Conservation (phyloP, 2,329 filamentous ascomycete genomes). For the Chrysoporthe puriensis region DNA sequence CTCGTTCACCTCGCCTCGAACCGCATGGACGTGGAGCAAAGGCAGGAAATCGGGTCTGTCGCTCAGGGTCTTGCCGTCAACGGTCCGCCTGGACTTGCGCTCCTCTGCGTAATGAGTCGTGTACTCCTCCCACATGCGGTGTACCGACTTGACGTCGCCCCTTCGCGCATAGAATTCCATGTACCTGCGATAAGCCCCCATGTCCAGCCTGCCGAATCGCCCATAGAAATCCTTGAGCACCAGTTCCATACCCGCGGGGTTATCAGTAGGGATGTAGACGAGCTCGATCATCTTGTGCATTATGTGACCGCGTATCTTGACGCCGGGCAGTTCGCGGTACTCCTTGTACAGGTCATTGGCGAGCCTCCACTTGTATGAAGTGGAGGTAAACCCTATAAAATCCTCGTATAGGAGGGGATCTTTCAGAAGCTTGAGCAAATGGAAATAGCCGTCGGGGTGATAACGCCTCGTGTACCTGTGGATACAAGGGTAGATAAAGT, state of each 20-base stretch:
- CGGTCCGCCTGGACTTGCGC: conserved; percentile 14
- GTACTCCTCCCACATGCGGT: conserved; percentile 51
- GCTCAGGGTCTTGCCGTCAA: background rate
- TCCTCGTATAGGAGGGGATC: conserved; percentile 48
- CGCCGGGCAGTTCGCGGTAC: conserved; percentile 48
- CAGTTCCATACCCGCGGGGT: conserved; percentile 46
- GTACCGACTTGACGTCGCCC: conserved; percentile 52
- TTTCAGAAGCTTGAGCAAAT: conserved; percentile 46
- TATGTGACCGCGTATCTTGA: conserved; percentile 42
- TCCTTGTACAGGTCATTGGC: conserved; percentile 49
- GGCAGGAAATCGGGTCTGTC: conserved; percentile 39
- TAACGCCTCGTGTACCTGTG: conserved; percentile 22
- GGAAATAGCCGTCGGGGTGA: conserved; percentile 34
- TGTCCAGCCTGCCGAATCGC: conserved; percentile 44
- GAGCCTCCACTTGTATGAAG: conserved; percentile 37
- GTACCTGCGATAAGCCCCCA: conserved; percentile 52
- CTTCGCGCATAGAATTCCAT: conserved; percentile 52
- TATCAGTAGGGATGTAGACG: conserved; percentile 43
- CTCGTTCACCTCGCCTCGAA: conserved; percentile 64
- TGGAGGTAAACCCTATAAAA: conserved; percentile 41
- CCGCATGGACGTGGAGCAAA: conserved; percentile 73
- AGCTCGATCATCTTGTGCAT: conserved; percentile 50
- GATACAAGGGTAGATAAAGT: conserved; percentile 21
- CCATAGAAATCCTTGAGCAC: conserved; percentile 54
- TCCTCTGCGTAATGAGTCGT: conserved; percentile 35